Conservation (phyloP, 192 early-diverging fungal species). For the Mortierella alpina region DNA sequence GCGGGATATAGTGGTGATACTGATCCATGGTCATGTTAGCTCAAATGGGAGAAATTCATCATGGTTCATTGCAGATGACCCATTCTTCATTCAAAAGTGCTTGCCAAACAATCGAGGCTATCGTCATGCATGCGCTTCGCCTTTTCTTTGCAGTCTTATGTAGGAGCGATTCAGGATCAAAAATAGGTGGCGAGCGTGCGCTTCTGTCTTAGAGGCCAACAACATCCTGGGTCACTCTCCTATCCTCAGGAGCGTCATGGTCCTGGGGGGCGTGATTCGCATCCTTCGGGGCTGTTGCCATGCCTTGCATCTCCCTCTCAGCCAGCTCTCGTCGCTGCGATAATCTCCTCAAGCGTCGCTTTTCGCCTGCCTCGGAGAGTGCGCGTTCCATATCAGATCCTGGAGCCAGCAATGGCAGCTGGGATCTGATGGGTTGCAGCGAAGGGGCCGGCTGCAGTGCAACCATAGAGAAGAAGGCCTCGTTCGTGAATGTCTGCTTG, state of each 20-base stretch:
- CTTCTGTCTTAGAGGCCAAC: no score
- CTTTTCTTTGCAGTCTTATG: no score
- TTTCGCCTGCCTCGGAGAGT: constrained; percentile 51
- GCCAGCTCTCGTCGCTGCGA: constrained; percentile 55
- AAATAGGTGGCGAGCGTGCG: no score
- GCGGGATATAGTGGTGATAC: constrained; percentile 53
- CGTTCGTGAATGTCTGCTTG: constrained; percentile 67
- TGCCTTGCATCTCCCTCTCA: constrained; percentile 24
- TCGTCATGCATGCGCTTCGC: no score
- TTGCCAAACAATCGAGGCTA: no score
- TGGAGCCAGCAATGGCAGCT: constrained; percentile 46
- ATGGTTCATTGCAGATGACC: no score
- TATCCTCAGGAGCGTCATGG: no score
- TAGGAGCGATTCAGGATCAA: no score
- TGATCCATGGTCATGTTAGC: not conserved
- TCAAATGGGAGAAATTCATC: no score
- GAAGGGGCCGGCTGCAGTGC: constrained; percentile 25
- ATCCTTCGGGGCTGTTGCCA: not conserved
- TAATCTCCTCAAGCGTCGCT: constrained; percentile 54
- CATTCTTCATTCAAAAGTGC: no score
- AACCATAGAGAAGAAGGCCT: constrained; percentile 68
- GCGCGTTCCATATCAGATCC: constrained; percentile 53
- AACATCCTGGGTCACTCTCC: no score
- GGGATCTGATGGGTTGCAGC: not conserved
- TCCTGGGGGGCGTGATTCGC: no score